These are phyloP conservation scores for Schizochytrium sp. DNA, from an alignment of 108 stramenopile genomes.

Conservation along the genomic window DNA sequence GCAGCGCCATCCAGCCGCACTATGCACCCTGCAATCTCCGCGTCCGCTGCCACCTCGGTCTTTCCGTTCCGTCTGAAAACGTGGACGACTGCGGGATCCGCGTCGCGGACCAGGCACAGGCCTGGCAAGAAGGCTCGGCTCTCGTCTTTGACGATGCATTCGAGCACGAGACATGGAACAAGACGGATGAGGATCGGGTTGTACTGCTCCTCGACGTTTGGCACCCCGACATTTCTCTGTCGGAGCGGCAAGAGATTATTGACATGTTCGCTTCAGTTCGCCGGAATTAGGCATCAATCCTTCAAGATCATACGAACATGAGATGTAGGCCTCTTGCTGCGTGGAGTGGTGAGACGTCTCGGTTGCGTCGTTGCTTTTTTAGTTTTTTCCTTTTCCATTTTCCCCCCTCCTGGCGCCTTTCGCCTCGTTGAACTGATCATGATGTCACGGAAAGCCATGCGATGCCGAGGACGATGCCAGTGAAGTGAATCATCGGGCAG, in stretches of 20 bases:
- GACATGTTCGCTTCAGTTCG: not conserved
- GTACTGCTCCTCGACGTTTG: slow-evolving; percentile 51
- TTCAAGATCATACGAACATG: too few relatives aligned
- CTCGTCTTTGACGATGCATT: slow-evolving; percentile 88
- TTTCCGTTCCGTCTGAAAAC: slow-evolving; percentile 64
- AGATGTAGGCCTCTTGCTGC: too few relatives aligned
- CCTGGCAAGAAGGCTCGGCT: slow-evolving; percentile 70
- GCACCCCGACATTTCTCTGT: slow-evolving; percentile 41
- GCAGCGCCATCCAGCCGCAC: slow-evolving; percentile 64
- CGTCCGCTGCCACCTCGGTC: slow-evolving; percentile 78
- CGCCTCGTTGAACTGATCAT: too few relatives aligned
- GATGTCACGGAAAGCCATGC: not conserved
- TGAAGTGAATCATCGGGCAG: not conserved
- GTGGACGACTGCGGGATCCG: slow-evolving; percentile 64
- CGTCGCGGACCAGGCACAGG: slow-evolving; percentile 62
- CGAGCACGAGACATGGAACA: slow-evolving; percentile 94
- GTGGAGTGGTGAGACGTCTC: too few relatives aligned
- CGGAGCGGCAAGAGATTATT: not conserved
- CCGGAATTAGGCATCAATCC: too few relatives aligned
- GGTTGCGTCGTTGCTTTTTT: too few relatives aligned
- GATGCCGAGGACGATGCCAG: not conserved
- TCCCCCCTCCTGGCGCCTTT: too few relatives aligned
- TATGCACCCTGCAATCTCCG: slow-evolving; percentile 86
- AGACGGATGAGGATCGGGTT: slow-evolving; percentile 45
- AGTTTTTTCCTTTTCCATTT: too few relatives aligned